phyloP scores from a whole-genome alignment of 345 rosid genomes.

The Isatis tinctoria region DNA sequence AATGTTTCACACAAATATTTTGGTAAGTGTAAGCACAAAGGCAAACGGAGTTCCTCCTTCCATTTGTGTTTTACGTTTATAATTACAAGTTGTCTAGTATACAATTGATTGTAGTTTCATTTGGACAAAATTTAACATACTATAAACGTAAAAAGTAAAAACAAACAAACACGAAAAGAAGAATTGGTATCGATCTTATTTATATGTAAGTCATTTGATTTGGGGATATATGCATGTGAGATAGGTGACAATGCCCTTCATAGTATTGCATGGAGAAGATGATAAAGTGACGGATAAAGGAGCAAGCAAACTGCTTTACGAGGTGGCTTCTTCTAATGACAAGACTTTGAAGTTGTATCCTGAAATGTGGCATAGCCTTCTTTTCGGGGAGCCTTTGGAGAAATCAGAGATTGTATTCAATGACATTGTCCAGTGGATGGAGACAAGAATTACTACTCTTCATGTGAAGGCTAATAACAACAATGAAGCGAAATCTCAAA shows the following conservation, averaged over 20 bases:
- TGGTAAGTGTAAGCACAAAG: no score
- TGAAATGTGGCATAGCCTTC: conserved; percentile 91
- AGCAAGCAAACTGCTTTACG: conserved; percentile 49
- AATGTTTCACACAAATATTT: no score
- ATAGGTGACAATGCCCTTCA: conserved; percentile 70
- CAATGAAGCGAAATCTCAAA: conserved; percentile 6
- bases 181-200: neutral
- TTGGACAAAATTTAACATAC: neutral
- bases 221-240: neutral
- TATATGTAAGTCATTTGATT: neutral
- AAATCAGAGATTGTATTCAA: conserved; percentile 62
- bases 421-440: conserved; percentile 68
- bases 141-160: neutral
- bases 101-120: neutral
- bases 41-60: no score
- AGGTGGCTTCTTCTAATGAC: conserved; percentile 54
- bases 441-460: conserved; percentile 37
- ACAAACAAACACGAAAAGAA: neutral
- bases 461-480: conserved; percentile 15
- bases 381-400: conserved; percentile 64
- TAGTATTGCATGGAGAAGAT: conserved; percentile 80
- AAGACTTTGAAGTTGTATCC: conserved; percentile 77
- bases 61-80: no score
- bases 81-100: neutral
- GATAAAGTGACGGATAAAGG: conserved; percentile 74